A percentile compares a stretch with the other conserved stretches of the same genome.
These are phyloP conservation scores for Beta corolliflora DNA, from an alignment of 179 eudicot species.

Conservation along the genomic window DNA sequence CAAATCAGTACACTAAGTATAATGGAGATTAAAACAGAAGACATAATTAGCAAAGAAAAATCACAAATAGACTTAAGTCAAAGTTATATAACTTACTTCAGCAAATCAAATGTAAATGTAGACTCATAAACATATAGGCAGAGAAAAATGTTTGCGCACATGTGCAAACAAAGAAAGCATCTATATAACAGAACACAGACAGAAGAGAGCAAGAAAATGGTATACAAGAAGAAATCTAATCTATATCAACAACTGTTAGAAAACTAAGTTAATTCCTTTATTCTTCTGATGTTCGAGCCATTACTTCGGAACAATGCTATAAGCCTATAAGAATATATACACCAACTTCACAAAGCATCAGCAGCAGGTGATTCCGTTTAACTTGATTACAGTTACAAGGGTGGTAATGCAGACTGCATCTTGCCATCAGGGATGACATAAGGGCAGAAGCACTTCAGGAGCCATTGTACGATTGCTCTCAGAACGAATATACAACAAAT, in stretches of 20 bases:
- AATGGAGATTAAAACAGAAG: neutral
- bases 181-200: neutral
- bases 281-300: conserved; percentile 31
- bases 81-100: neutral
- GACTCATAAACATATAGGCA: neutral
- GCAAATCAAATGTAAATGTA: neutral
- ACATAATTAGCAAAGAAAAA: neutral
- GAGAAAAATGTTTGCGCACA: no score
- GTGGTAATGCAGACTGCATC: conserved; percentile 29
- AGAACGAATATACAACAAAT: conserved; percentile 77
- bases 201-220: no score
- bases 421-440: conserved; percentile 19
- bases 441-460: conserved; percentile 30
- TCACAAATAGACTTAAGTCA: neutral
- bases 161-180: neutral
- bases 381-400: conserved; percentile 42
- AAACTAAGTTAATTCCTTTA: conserved; percentile 38
- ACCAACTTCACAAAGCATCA: conserved; percentile 58
- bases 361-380: conserved; percentile 46
- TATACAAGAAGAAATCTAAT: neutral
- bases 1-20: no score
- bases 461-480: conserved; percentile 72
- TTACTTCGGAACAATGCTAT: conserved; percentile 29
- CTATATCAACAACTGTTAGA: conserved; percentile 17
- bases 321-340: conserved; percentile 46